Conservation (phyloP, 208 protist species). For the Herpetomonas muscarum region DNA sequence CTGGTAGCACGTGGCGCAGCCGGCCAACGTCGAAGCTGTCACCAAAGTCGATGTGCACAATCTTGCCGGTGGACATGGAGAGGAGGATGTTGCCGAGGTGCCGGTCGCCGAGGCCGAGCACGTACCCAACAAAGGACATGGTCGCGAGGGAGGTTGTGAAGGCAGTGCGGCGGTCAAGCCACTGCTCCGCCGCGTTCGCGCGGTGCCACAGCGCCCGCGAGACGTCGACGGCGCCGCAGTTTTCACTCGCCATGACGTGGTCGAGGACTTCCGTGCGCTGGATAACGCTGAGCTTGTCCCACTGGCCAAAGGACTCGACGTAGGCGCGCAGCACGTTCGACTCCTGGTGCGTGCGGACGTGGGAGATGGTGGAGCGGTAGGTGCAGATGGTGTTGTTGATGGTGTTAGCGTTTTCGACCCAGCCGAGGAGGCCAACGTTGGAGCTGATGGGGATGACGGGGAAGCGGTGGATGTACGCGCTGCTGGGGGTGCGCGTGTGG, state of each 20-base stretch:
- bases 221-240: conserved; percentile 84
- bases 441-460: conserved; percentile 98
- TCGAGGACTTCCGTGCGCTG: conserved; percentile 97
- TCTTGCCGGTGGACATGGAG: conserved; percentile 96
- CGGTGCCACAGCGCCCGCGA: conserved; percentile 96
- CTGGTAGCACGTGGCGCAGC: conserved; percentile 97
- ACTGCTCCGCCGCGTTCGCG: conserved; percentile 96
- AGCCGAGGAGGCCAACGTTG: conserved; percentile 99
- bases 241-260: conserved; percentile 96
- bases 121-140: conserved; percentile 98
- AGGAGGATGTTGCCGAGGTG: conserved; percentile 99
- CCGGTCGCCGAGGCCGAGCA: conserved; percentile 97
- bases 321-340: conserved; percentile 69
- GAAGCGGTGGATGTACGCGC: conserved; percentile 94
- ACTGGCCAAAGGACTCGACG: conserved; percentile 88
- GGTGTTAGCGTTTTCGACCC: conserved; percentile 98
- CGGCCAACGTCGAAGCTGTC: conserved; percentile 99
- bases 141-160: conserved; percentile 98
- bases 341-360: conserved; percentile 86
- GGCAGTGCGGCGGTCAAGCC: conserved; percentile 97
- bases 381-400: conserved; percentile 98
- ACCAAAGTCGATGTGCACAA: conserved; percentile 99
- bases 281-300: conserved; percentile 89
- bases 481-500: conserved; percentile 79
- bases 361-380: conserved; percentile 92